Evolutionary conservation across 2,329 filamentous ascomycete species (phyloP), one percentile per base, ranked within the genome.

Genomic region (Colletotrichum cordylinicola): DNA sequence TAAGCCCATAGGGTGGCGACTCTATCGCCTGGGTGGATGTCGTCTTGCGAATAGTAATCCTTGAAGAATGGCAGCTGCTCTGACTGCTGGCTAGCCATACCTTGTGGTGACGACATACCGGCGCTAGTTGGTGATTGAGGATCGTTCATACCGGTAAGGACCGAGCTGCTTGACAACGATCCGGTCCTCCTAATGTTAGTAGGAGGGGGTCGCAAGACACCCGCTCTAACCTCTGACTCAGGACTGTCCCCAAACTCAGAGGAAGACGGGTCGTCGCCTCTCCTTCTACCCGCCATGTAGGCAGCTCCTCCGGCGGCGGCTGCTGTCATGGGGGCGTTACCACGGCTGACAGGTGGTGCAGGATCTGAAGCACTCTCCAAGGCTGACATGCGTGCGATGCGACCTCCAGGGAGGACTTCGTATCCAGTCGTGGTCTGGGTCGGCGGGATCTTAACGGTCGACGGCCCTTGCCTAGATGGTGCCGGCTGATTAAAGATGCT

Each of bases 1-100:
- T 99, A 99, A 3, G 97, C 96, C 97, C 97, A 99, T 16, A 99
- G 90, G 4, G 96, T 95, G 16, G 97, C 92, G 56, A 99, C 96
- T 75, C 94, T 94, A 81, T 98, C 96, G 72, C 95, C 94, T 0
- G 96, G 94, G 80, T 96, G 95, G 74, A 99, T 98, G 80, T 98
- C 96, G 80, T 98, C 97, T 80, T 96, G 94, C 3, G 96, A 98
- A 83, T 99, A 99, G 85, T 99, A 99, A 84, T 99, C 97, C 83
- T 98, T 98, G 91, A 99, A 99, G 82, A 96, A 98, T 6, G 95
- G 93, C 70, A 99, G 87, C 84, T 98, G 97, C 85, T 99, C 97
- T 1, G 96, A 98, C 83, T 98, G 96, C 75, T 96, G 95, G 80
- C 96, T 98, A 29, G 93, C 91, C 77, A 96, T 86, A 31, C 94